A percentile compares a stretch with the other conserved stretches of the same genome.
These are phyloP conservation scores for Clonostachys sp. DNA, from an alignment of 2,329 filamentous ascomycete genomes.

Conservation along the genomic window DNA sequence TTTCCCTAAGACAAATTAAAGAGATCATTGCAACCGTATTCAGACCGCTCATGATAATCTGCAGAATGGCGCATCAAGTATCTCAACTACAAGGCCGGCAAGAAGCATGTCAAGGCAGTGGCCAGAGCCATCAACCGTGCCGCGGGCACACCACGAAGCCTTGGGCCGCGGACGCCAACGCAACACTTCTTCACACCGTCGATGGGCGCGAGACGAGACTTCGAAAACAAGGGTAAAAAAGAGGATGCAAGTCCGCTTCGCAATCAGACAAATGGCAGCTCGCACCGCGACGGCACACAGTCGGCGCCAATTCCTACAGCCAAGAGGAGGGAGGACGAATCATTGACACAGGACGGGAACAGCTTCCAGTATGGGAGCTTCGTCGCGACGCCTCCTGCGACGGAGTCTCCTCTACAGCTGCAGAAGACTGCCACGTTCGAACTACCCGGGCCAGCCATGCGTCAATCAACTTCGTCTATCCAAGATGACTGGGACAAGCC, in stretches of 20 bases:
- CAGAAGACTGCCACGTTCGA: conserved; percentile 29
- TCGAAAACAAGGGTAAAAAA: no score
- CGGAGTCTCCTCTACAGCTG: conserved; percentile 8
- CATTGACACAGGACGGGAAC: conserved; percentile 29
- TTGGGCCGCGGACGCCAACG: conserved; percentile 5
- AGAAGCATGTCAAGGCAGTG: conserved; percentile 88
- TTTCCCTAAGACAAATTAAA: not conserved
- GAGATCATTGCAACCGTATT: not conserved
- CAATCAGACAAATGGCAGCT: no score
- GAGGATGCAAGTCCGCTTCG: no score
- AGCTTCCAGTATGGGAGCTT: conserved; percentile 50
- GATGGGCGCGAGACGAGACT: no score
- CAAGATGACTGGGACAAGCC: no score
- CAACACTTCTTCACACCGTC: conserved; percentile 17
- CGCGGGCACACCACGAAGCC: conserved; percentile 40
- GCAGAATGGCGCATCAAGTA: conserved; percentile 90
- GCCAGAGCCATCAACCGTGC: conserved; percentile 64
- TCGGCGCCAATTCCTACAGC: conserved; percentile 10
- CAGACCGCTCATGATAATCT: no score
- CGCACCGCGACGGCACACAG: not conserved
- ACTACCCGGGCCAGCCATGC: conserved; percentile 49
- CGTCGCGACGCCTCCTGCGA: conserved; percentile 30
- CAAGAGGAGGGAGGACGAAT: conserved; percentile 27
- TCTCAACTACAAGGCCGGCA: conserved; percentile 90
- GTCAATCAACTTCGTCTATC: conserved; percentile 15